phyloP scores from a whole-genome alignment of 2,329 filamentous ascomycete species.

The Botrytis paeoniae region DNA sequence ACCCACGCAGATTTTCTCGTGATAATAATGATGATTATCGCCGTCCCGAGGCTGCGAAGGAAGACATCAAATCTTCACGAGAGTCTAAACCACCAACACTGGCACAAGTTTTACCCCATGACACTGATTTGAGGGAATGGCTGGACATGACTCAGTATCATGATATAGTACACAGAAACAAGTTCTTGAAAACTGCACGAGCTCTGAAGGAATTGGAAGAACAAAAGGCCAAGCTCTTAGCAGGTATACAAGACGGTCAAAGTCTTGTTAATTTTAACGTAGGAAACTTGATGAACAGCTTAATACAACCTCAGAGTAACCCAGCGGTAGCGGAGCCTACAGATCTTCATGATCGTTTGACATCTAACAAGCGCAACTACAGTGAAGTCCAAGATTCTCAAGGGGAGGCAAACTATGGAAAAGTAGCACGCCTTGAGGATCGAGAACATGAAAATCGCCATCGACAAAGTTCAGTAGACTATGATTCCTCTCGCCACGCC shows the following conservation, averaged over 20 bases:
- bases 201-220: constrained; percentile 32
- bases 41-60: constrained; percentile 22
- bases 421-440: constrained; percentile 32
- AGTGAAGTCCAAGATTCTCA: constrained; percentile 30
- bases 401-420: constrained; percentile 24
- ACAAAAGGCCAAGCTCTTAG: constrained; percentile 34
- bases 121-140: constrained; percentile 40
- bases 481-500: constrained; percentile 25
- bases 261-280: constrained; percentile 7
- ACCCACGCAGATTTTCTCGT: constrained; percentile 23
- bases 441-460: constrained; percentile 25
- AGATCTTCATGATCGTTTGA: constrained; percentile 23
- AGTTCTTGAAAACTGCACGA: constrained; percentile 28
- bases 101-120: constrained; percentile 30
- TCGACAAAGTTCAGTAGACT: constrained; percentile 29
- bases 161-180: constrained; percentile 37
- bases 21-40: constrained; percentile 26
- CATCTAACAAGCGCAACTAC: constrained; percentile 35
- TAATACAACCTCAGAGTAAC: not conserved
- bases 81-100: constrained; percentile 28
- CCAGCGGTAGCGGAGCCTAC: constrained; percentile 15
- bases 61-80: constrained; percentile 24
- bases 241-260: constrained; percentile 33
- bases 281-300: constrained; percentile 10
- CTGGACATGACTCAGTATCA: constrained; percentile 39